Percentiles rank a stretch among this genome's conserved stretches.
phyloP scores from a whole-genome alignment of 2,329 filamentous ascomycete species.

The Claviceps sp. region DNA sequence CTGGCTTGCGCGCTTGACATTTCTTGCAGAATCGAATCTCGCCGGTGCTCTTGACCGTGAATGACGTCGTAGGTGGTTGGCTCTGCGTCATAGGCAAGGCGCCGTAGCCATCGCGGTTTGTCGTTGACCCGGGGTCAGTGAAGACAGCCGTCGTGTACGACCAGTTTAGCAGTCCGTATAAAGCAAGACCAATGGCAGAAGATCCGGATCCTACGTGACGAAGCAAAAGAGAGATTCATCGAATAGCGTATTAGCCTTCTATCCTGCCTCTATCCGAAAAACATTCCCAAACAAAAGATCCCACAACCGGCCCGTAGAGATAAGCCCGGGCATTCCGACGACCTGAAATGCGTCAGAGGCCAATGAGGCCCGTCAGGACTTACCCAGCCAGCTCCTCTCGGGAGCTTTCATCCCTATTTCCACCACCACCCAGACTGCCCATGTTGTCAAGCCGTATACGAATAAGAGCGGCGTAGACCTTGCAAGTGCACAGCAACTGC shows the following conservation, averaged over 20 bases:
- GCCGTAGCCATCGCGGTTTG: constrained; percentile 56
- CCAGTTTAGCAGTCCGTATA: constrained; percentile 73
- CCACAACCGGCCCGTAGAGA: background rate
- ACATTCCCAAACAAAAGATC: no score
- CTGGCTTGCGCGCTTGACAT: constrained; percentile 86
- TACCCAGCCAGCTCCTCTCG: constrained; percentile 45
- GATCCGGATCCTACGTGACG: constrained; percentile 32
- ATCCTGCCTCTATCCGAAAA: background rate
- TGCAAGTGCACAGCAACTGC: constrained; percentile 65
- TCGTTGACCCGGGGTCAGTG: constrained; percentile 68
- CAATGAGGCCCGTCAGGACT: background rate
- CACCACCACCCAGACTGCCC: constrained; percentile 81
- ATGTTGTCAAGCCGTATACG: constrained; percentile 80
- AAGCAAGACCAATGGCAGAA: constrained; percentile 50
- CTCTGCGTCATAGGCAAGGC: constrained; percentile 53
- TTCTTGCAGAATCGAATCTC: constrained; percentile 91
- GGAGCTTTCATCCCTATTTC: constrained; percentile 50
- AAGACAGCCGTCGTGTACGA: constrained; percentile 91
- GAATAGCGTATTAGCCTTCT: background rate
- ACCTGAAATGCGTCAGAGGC: background rate
- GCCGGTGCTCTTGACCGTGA: constrained; percentile 88
- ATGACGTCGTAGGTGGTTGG: constrained; percentile 49
- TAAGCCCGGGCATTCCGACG: background rate
- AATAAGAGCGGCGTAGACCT: constrained; percentile 82
- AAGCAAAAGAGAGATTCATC: background rate